Percentiles rank a stretch among this genome's conserved stretches.
These are phyloP conservation scores for Erodium trifolium DNA, from an alignment of 441 rosid species.

Conservation along the genomic window DNA sequence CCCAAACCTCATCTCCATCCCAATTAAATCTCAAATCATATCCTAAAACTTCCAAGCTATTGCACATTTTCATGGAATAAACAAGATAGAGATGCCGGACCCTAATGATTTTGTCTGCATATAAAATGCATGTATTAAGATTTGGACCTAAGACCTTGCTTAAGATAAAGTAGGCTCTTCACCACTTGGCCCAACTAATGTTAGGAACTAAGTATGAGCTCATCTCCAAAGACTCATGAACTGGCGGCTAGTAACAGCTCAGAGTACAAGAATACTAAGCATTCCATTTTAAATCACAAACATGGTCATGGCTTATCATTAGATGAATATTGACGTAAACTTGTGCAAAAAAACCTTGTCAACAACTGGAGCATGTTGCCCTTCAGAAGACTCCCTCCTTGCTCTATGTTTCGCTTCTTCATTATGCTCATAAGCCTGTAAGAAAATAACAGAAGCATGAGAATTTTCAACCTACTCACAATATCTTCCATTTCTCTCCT, in stretches of 20 bases:
- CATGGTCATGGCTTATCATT: neutral
- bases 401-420: slow-evolving; percentile 65
- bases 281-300: neutral
- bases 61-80: no score
- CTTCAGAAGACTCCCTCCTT: slow-evolving; percentile 62
- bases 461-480: neutral
- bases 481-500: neutral
- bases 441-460: slow-evolving; percentile 14
- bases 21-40: no score
- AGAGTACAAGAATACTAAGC: neutral
- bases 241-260: neutral
- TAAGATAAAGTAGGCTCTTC: neutral
- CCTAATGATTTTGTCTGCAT: no score
- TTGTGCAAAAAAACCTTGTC: slow-evolving; percentile 53
- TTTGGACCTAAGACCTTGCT: neutral
- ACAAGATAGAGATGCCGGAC: no score
- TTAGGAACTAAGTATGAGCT: neutral
- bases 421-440: slow-evolving; percentile 63
- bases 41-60: no score
- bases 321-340: no score
- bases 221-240: neutral
- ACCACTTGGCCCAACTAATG: neutral
- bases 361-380: slow-evolving; percentile 40
- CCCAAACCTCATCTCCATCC: no score
- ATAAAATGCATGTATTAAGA: no score